Evolutionary conservation across 306 rosid species (phyloP).

Genomic region (Elaeagnus macrophylla): DNA sequence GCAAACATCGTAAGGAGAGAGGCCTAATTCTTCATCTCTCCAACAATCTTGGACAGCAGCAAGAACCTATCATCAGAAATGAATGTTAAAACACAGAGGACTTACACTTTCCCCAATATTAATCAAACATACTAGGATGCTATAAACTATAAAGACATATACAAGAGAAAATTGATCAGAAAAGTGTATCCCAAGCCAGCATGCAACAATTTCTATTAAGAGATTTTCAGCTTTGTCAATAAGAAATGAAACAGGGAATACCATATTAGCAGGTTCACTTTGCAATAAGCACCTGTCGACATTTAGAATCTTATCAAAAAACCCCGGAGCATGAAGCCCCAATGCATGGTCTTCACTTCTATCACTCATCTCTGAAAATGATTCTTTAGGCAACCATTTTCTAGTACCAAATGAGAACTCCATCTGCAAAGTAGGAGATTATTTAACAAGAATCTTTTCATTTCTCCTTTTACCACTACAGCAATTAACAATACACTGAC

Average conservation of each 20-base stretch:
- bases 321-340: constrained; percentile 57
- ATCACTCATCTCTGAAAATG: constrained; percentile 31
- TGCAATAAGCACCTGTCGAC: constrained; percentile 77
- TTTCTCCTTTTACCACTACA: neutral
- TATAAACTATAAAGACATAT: too few species aligned
- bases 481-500: constrained; percentile 25
- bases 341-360: constrained; percentile 47
- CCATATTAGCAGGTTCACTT: constrained; percentile 69
- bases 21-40: constrained; percentile 69
- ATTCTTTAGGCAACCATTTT: constrained; percentile 66
- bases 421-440: constrained; percentile 51
- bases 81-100: constrained; percentile 18
- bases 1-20: constrained; percentile 68
- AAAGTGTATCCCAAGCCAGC: neutral
- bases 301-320: constrained; percentile 64
- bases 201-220: neutral
- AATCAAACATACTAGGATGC: neutral
- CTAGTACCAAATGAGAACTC: constrained; percentile 85
- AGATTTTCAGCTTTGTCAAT: neutral
- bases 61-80: constrained; percentile 54
- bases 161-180: neutral
- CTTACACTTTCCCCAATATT: neutral
- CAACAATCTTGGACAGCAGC: constrained; percentile 79
- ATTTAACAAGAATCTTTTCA: neutral
- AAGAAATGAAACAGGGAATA: constrained; percentile 15